Evolutionary conservation across 2,329 filamentous ascomycete genomes (phyloP), one percentile per base, ranked within the genome.

Genomic region (Ascochyta viciae-villosae): DNA sequence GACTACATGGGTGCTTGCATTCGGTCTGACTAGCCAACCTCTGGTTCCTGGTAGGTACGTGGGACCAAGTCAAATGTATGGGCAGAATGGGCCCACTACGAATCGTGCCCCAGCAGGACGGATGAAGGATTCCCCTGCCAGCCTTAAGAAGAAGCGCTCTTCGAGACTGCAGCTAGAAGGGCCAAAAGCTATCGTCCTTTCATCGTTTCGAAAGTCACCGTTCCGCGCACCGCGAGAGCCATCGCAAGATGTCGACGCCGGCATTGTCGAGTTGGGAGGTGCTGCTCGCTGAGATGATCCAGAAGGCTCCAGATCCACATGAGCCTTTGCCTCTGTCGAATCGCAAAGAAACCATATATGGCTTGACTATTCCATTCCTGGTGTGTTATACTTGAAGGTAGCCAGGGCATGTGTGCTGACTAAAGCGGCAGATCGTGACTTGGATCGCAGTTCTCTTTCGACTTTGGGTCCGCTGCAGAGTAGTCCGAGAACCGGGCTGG

Each of bases 401-500:
- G 5, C 23, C 12, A 6, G 23, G 3, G 10, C 27, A 27, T 19
- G 42, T 15, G 6, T 27, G 22, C 54, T 71, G 26, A 71, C 42
- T 1, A 26, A 39, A 12, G 16, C 15, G 12, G 24, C 37, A 74
- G 71, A 38, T 66, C 15, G 6, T 73, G 12, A 63, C 67, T 19
- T 73, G 68, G 65, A 27, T 65, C 3, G 70, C 71, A 4, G 67
- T 74, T 6, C 6, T 55, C 6, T 57, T 72, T 29, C 70, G 72
- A 40, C 47, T 74, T 1, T 74, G 62, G 58, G 67, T 71, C 12
- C 66, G 72, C 3, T 43, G 72, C 22, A 60, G 48, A 13, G 39
- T 74, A 4, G 57, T 74, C 19, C 66, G 62, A n/a, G 67, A 74
- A 46, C 61, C 71, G 4, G 71, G 74, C n/a, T 74, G 69, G 67